Conservation (phyloP, 2,329 filamentous ascomycete species). For the Diaporthe ilicicola region DNA sequence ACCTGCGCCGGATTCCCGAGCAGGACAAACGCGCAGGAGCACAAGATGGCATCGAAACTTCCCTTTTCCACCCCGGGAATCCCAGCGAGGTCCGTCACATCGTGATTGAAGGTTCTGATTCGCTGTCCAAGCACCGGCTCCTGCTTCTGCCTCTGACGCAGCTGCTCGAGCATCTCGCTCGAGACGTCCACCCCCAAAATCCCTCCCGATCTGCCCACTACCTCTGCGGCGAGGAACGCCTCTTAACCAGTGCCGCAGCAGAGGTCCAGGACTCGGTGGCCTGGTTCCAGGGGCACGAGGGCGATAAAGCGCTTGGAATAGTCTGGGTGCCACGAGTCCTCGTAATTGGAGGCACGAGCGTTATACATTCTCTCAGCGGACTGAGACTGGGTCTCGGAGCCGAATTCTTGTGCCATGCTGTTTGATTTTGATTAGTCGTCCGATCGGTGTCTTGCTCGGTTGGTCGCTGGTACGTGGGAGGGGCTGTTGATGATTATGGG, state of each 20-base stretch:
- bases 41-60: conserved; percentile 44
- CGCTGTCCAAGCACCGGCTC: conserved; percentile 33
- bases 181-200: conserved; percentile 45
- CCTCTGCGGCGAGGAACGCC: conserved; percentile 40
- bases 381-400: conserved; percentile 34
- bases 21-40: conserved; percentile 46
- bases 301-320: conserved; percentile 44
- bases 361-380: conserved; percentile 44
- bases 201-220: conserved; percentile 38
- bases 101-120: conserved; percentile 40
- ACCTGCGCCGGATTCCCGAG: conserved; percentile 40
- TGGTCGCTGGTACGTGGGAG: background rate
- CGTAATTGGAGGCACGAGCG: conserved; percentile 42
- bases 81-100: conserved; percentile 39
- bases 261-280: conserved; percentile 43
- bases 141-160: conserved; percentile 37
- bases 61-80: conserved; percentile 34
- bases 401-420: conserved; percentile 26
- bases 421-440: background rate
- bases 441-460: background rate
- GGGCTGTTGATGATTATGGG: too few relatives aligned
- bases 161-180: conserved; percentile 42
- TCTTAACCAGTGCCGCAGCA: conserved; percentile 48
- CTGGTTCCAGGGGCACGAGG: conserved; percentile 36
- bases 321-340: conserved; percentile 45